A percentile compares a stretch with the other conserved stretches of the same genome.
Evolutionary conservation across 2,329 filamentous ascomycete species (phyloP).

Genomic region (Penicillium griseofulvum): DNA sequence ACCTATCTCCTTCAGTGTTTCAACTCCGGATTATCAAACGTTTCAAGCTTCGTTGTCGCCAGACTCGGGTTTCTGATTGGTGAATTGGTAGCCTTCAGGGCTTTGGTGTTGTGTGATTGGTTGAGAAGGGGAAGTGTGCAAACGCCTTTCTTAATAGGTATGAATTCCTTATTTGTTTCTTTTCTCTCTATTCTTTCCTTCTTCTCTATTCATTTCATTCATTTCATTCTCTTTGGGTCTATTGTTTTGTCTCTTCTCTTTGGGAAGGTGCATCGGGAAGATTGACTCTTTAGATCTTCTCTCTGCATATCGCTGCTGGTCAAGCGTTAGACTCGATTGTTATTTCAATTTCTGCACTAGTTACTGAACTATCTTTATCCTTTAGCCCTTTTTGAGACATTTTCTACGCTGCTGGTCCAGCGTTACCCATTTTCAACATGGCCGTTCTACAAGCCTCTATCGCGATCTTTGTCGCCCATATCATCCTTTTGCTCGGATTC

Average conservation of each 20-base stretch:
- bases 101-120: conserved; percentile 16
- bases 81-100: conserved; percentile 14
- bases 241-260: conserved; percentile 10
- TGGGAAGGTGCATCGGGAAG: conserved; percentile 1
- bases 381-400: conserved; percentile 7
- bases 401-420: conserved; percentile 31
- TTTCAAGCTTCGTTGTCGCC: conserved; percentile 20
- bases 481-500: conserved; percentile 34
- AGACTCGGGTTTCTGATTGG: conserved; percentile 18
- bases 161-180: background rate
- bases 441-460: conserved; percentile 22
- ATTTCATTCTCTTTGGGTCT: background rate
- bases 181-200: background rate
- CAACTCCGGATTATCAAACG: conserved; percentile 14
- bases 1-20: conserved; percentile 21
- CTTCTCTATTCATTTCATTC: conserved; percentile 8
- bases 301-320: conserved; percentile 15
- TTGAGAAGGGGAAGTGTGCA: background rate
- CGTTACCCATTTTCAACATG: conserved; percentile 26
- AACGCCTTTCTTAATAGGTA: background rate
- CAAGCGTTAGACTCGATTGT: conserved; percentile 7
- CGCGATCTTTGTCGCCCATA: conserved; percentile 30
- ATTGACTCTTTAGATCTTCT: conserved; percentile 12
- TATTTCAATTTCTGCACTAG: conserved; percentile 19
- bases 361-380: conserved; percentile 26